Percentiles rank a stretch among this genome's conserved stretches.
Evolutionary conservation across 768 basidiomycete species (phyloP).

Genomic region (Boletales sp.): DNA sequence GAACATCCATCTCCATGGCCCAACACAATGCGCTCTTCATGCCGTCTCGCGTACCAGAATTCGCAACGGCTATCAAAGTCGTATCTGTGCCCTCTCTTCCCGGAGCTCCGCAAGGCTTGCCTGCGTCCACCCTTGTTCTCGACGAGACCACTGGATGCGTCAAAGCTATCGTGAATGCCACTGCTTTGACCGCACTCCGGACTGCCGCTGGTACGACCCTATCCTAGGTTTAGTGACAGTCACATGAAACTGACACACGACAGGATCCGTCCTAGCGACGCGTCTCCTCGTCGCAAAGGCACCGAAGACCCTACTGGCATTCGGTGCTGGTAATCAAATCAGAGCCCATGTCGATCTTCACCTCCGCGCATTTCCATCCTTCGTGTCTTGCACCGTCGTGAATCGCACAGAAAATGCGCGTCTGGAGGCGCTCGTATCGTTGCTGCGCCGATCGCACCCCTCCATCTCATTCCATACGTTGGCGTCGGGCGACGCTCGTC

Average conservation of each 20-base stretch:
- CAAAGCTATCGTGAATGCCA: slow-evolving; percentile 77
- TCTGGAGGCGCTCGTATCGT: slow-evolving; percentile 34
- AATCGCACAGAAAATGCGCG: slow-evolving; percentile 58
- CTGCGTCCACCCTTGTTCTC: slow-evolving; percentile 72
- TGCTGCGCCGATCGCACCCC: slow-evolving; percentile 29
- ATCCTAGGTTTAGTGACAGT: neutral
- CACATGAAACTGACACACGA: neutral
- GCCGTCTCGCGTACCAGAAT: slow-evolving; percentile 60
- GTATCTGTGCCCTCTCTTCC: slow-evolving; percentile 61
- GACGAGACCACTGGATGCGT: slow-evolving; percentile 66
- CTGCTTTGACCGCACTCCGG: slow-evolving; percentile 71
- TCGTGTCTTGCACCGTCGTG: slow-evolving; percentile 54
- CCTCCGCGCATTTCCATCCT: slow-evolving; percentile 52
- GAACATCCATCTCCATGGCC: slow-evolving; percentile 50
- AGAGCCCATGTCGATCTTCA: slow-evolving; percentile 62
- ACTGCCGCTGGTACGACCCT: slow-evolving; percentile 70
- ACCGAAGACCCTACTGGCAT: slow-evolving; percentile 51
- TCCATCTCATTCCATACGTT: slow-evolving; percentile 13
- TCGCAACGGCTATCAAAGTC: slow-evolving; percentile 75
- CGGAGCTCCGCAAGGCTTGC: slow-evolving; percentile 53
- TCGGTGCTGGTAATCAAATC: slow-evolving; percentile 74
- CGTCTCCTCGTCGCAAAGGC: slow-evolving; percentile 43
- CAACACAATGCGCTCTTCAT: slow-evolving; percentile 74
- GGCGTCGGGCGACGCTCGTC: slow-evolving; percentile 2
- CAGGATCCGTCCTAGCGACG: slow-evolving; percentile 69